These are phyloP conservation scores for Tremella yokohamensis DNA, from an alignment of 768 basidiomycete genomes.

Conservation along the genomic window DNA sequence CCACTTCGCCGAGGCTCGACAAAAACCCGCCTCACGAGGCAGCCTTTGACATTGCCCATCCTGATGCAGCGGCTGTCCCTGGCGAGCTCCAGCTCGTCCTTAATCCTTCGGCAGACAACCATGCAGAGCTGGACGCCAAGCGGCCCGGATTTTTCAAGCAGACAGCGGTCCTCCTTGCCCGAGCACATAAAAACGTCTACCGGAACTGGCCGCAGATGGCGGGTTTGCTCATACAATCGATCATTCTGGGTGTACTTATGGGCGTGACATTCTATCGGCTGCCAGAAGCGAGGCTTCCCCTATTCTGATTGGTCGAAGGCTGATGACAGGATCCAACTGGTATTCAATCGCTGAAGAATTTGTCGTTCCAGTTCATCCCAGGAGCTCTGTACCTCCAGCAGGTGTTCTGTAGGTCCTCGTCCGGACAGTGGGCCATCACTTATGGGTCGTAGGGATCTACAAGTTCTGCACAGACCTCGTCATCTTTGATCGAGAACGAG, in stretches of 20 bases:
- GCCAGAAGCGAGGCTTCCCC: conserved; percentile 40
- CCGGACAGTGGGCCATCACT: neutral
- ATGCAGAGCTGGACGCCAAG: conserved; percentile 16
- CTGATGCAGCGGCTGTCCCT: neutral
- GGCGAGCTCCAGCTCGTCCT: neutral
- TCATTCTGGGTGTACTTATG: conserved; percentile 45
- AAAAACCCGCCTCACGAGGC: neutral
- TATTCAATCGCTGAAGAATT: conserved; percentile 52
- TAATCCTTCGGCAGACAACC: conserved; percentile 10
- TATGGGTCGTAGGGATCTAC: conserved; percentile 46
- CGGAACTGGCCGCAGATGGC: conserved; percentile 38
- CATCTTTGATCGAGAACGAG: conserved; percentile 57
- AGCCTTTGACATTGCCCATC: neutral
- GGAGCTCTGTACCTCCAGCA: conserved; percentile 49
- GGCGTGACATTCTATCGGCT: conserved; percentile 54
- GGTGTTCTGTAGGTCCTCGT: conserved; percentile 28
- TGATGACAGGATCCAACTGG: conserved; percentile 45
- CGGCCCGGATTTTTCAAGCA: conserved; percentile 39
- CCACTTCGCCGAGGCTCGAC: neutral
- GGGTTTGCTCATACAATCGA: conserved; percentile 28
- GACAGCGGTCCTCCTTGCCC: conserved; percentile 37
- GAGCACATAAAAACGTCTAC: conserved; percentile 45
- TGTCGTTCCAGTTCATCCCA: conserved; percentile 43
- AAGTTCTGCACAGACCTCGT: conserved; percentile 51
- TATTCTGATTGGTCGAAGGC: neutral